Evolutionary conservation across 2,329 filamentous ascomycete genomes (phyloP).

Genomic region (Sarocladium kiliense): DNA sequence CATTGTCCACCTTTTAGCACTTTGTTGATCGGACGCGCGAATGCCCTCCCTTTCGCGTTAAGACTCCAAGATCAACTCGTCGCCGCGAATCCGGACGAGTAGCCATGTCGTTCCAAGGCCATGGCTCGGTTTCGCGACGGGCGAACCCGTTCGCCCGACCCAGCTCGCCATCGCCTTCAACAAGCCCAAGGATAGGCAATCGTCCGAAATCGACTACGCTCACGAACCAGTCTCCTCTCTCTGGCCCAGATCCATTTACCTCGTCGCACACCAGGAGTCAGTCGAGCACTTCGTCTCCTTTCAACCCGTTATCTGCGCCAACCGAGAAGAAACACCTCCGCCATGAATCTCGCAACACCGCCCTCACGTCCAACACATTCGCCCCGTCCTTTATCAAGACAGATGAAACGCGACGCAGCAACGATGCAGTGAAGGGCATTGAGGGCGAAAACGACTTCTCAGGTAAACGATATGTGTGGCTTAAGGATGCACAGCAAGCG

Average conservation of each 20-base stretch:
- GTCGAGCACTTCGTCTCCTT: slow-evolving; percentile 48
- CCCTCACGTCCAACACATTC: slow-evolving; percentile 69
- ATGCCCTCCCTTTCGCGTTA: background rate
- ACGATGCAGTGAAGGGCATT: slow-evolving; percentile 62
- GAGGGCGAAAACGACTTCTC: slow-evolving; percentile 99
- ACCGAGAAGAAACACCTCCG: slow-evolving; percentile 29
- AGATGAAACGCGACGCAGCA: slow-evolving; percentile 61
- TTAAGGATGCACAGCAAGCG: slow-evolving; percentile 78
- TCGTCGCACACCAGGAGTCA: slow-evolving; percentile 62
- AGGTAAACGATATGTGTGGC: slow-evolving; percentile 96
- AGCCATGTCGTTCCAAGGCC: slow-evolving; percentile 28
- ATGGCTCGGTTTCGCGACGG: slow-evolving; percentile 58
- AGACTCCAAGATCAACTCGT: background rate
- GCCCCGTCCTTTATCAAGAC: slow-evolving; percentile 93
- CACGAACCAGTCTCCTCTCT: slow-evolving; percentile 48
- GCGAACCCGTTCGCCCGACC: slow-evolving; percentile 75
- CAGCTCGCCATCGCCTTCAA: slow-evolving; percentile 57
- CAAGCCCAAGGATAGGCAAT: slow-evolving; percentile 29
- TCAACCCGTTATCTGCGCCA: background rate
- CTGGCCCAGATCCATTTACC: slow-evolving; percentile 29
- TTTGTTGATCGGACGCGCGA: background rate
- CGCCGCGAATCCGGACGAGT: background rate
- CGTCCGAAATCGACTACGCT: slow-evolving; percentile 75
- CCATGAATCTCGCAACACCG: slow-evolving; percentile 59
- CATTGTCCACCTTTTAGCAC: background rate